Evolutionary conservation across 2,329 filamentous ascomycete genomes (phyloP).

Genomic region (Periconia digitata): DNA sequence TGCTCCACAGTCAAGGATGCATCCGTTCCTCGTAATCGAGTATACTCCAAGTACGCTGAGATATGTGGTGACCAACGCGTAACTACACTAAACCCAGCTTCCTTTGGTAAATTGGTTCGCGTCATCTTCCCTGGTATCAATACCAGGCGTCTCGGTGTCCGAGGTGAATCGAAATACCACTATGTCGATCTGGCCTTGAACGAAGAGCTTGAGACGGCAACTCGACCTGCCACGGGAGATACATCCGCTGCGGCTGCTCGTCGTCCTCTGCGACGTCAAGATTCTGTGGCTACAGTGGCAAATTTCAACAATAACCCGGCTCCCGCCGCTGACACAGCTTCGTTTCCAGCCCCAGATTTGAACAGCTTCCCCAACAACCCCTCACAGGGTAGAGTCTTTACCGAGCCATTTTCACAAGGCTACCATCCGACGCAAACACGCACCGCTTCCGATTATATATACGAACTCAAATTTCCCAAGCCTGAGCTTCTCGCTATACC

Average conservation of each 20-base stretch:
- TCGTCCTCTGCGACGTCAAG: slow-evolving; percentile 31
- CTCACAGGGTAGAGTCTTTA: slow-evolving; percentile 49
- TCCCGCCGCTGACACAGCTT: slow-evolving; percentile 52
- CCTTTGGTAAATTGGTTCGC: slow-evolving; percentile 94
- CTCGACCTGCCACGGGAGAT: not conserved
- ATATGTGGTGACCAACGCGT: slow-evolving; percentile 91
- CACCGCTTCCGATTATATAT: slow-evolving; percentile 60
- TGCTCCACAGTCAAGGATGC: slow-evolving; percentile 69
- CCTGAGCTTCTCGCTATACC: slow-evolving; percentile 58
- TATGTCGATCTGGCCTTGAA: slow-evolving; percentile 63
- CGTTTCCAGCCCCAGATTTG: slow-evolving; percentile 44
- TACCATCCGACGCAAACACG: slow-evolving; percentile 40
- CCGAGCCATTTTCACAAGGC: slow-evolving; percentile 48
- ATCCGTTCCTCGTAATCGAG: slow-evolving; percentile 87
- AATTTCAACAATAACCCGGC: slow-evolving; percentile 37
- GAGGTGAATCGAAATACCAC: slow-evolving; percentile 98
- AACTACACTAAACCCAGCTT: slow-evolving; percentile 92
- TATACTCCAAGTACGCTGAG: slow-evolving; percentile 94
- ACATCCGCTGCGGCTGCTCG: slow-evolving; percentile 8
- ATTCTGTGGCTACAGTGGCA: slow-evolving; percentile 33
- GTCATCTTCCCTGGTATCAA: slow-evolving; percentile 95
- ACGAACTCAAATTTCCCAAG: slow-evolving; percentile 63
- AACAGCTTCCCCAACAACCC: slow-evolving; percentile 30
- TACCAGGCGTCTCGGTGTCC: slow-evolving; percentile 85
- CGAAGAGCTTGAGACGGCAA: slow-evolving; percentile 16